Percentiles rank a stretch among this genome's conserved stretches.
Conservation (phyloP, 495 filamentous ascomycete genomes). For the Pyrenopolyporus hunteri region DNA sequence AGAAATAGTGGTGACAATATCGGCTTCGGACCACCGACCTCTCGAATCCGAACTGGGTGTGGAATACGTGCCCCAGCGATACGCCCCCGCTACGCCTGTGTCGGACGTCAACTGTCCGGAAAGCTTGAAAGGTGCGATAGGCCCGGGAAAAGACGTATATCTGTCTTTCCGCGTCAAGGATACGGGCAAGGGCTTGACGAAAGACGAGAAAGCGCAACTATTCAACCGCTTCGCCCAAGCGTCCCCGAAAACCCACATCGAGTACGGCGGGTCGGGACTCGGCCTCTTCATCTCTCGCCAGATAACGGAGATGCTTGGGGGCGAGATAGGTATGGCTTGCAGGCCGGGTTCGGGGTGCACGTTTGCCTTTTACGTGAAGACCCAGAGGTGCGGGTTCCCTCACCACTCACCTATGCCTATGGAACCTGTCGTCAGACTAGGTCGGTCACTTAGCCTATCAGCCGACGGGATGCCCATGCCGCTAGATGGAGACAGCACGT, state of each 20-base stretch:
- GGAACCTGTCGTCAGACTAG: conserved; percentile 16
- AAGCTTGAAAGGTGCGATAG: conserved; percentile 38
- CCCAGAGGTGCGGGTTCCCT: conserved; percentile 33
- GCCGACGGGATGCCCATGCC: conserved; percentile 31
- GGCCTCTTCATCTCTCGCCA: conserved; percentile 78
- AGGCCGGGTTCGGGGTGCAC: conserved; percentile 72
- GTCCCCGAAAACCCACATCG: conserved; percentile 71
- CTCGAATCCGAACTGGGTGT: conserved; percentile 50
- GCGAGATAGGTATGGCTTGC: conserved; percentile 74
- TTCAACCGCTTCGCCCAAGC: conserved; percentile 82
- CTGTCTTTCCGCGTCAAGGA: conserved; percentile 75
- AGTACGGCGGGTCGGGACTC: conserved; percentile 78
- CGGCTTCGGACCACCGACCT: conserved; percentile 57
- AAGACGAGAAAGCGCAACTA: conserved; percentile 68
- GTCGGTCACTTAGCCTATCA: conserved; percentile 33
- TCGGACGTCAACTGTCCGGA: conserved; percentile 28
- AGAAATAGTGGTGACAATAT: conserved; percentile 63
- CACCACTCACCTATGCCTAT: neutral
- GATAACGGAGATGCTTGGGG: conserved; percentile 76
- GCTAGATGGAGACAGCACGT: conserved; percentile 4
- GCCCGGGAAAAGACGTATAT: conserved; percentile 53
- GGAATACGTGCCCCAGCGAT: conserved; percentile 44
- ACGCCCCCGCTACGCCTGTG: conserved; percentile 3
- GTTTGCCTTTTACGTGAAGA: conserved; percentile 79
- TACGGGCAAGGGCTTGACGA: conserved; percentile 72